phyloP scores from a whole-genome alignment of 257 asterid genomes.

The Cynanchum wilfordii region DNA sequence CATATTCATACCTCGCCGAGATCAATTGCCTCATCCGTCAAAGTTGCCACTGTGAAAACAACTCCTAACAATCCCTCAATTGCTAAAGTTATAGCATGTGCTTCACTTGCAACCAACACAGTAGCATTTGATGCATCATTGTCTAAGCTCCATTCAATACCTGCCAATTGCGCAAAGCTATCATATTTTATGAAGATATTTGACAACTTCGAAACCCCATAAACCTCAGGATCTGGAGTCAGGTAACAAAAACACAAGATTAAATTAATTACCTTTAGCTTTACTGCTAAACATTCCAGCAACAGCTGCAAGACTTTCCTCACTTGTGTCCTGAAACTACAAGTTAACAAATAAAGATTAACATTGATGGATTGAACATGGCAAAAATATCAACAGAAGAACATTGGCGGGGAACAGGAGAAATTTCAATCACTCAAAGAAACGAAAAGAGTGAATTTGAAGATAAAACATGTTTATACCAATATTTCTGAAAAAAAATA shows the following conservation, averaged over 20 bases:
- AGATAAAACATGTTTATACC: not conserved
- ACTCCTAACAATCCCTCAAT: constrained; percentile 95
- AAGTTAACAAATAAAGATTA: constrained; percentile 22
- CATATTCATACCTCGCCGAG: constrained; percentile 73
- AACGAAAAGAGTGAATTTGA: not conserved
- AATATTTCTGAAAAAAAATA: not conserved
- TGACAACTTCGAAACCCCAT: constrained; percentile 2
- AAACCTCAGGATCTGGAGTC: not conserved
- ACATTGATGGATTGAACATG: not conserved
- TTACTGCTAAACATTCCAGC: constrained; percentile 99
- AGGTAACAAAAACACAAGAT: not conserved
- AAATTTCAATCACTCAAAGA: not conserved
- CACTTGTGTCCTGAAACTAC: constrained; percentile 88
- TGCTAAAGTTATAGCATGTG: constrained; percentile 94
- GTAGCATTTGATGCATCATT: constrained; percentile 94
- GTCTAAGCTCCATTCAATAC: constrained; percentile 98
- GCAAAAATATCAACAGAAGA: not conserved
- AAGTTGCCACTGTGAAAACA: constrained; percentile 90
- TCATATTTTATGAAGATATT: not conserved
- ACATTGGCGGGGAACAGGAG: constrained; percentile 13
- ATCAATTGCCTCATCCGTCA: constrained; percentile 96
- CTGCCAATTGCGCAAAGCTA: constrained; percentile 33
- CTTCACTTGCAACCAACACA: constrained; percentile 98
- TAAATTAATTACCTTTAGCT: constrained; percentile 66
- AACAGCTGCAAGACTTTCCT: constrained; percentile 98